Evolutionary conservation across 202 grass and related monocot species (phyloP).

Genomic region (Dendrocalamus latiflorus): DNA sequence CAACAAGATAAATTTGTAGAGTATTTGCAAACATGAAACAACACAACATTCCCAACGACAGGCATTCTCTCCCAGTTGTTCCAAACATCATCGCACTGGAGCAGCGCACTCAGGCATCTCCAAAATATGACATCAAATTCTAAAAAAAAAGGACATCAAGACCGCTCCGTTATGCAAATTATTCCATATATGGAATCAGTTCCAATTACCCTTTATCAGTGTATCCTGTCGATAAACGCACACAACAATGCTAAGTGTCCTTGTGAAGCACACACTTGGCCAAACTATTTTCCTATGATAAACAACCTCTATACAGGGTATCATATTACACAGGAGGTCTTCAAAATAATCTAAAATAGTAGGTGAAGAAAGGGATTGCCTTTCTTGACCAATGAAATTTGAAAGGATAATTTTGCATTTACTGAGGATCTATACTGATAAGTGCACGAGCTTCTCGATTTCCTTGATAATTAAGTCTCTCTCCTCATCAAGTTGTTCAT

Average conservation of each 20-base stretch:
- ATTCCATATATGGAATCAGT: not conserved
- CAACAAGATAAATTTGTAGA: not conserved
- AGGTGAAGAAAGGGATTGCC: not conserved
- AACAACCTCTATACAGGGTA: conserved; percentile 36
- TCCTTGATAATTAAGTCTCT: conserved; percentile 71
- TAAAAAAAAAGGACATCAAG: not conserved
- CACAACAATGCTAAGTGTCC: not conserved
- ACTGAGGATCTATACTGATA: conserved; percentile 13
- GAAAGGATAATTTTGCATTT: not conserved
- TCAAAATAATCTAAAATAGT: not conserved
- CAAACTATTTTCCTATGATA: not conserved
- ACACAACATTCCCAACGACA: not conserved
- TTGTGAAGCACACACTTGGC: not conserved
- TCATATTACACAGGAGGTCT: conserved; percentile 16
- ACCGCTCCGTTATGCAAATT: not conserved
- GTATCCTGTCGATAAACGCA: not conserved
- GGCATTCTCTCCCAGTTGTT: not conserved
- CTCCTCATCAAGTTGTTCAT: conserved; percentile 95
- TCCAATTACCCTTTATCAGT: not conserved
- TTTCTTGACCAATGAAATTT: not conserved
- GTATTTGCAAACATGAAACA: not conserved
- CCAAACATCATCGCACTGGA: not conserved
- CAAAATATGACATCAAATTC: not conserved
- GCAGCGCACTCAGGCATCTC: not conserved
- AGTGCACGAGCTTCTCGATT: conserved; percentile 56